Percentiles rank a stretch among this genome's conserved stretches.
Evolutionary conservation across 2,329 filamentous ascomycete species (phyloP).

Genomic region (Pestalotiopsis sp.): DNA sequence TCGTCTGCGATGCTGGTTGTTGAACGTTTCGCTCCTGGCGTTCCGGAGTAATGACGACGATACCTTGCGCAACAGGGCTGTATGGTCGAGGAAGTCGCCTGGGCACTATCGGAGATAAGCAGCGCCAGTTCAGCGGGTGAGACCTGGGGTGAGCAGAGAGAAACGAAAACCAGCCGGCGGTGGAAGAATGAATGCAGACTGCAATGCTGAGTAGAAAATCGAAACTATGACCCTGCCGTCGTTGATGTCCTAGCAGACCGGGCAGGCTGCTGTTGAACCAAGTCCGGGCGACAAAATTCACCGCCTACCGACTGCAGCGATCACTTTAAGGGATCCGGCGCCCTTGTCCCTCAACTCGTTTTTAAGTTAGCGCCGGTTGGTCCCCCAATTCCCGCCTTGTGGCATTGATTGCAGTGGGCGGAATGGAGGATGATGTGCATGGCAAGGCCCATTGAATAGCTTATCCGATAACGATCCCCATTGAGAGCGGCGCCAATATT

Average conservation of each 20-base stretch:
- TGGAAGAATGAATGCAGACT: background rate
- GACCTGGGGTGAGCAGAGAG: background rate
- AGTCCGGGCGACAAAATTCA: slow-evolving; percentile 5
- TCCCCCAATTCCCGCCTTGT: background rate
- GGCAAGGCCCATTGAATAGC: background rate
- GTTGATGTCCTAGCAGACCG: background rate
- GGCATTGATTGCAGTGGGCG: background rate
- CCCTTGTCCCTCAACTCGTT: slow-evolving; percentile 2
- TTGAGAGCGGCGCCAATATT: background rate
- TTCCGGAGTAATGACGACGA: no score
- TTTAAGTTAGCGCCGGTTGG: background rate
- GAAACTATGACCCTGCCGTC: background rate
- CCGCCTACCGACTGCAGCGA: background rate
- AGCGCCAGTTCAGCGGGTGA: background rate
- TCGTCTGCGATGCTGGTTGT: no score
- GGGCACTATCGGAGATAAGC: background rate
- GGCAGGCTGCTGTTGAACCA: background rate
- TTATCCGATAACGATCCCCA: background rate
- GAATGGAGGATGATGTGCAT: background rate
- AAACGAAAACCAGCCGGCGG: background rate
- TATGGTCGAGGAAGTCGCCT: background rate
- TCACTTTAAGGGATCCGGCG: background rate
- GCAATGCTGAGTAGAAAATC: background rate
- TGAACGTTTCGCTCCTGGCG: no score
- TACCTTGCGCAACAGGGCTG: no score